Conservation (phyloP, 352 stramenopile genomes). For the Phytophthora sp. region DNA sequence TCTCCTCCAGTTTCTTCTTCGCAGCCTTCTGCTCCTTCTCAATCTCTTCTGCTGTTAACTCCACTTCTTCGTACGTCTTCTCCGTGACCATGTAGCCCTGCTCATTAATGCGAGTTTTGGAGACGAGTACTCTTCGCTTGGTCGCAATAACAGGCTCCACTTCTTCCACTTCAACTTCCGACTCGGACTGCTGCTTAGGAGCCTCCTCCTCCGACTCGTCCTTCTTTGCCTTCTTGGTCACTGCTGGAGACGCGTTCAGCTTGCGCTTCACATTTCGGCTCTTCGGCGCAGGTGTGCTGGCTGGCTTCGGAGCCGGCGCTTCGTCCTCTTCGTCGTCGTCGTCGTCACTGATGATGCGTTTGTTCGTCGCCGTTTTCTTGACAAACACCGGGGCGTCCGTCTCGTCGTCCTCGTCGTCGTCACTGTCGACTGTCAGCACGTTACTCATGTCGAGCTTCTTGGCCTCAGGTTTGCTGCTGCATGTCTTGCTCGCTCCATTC, state of each 20-base stretch:
- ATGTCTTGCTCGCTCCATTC: slow-evolving; percentile 19
- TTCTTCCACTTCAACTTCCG: slow-evolving; percentile 40
- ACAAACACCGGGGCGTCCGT: slow-evolving; percentile 74
- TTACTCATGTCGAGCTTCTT: slow-evolving; percentile 72
- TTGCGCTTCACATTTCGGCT: slow-evolving; percentile 55
- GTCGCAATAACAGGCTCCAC: slow-evolving; percentile 35
- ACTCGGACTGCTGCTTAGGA: slow-evolving; percentile 5
- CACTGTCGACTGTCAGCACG: slow-evolving; percentile 73
- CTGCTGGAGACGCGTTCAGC: slow-evolving; percentile 43
- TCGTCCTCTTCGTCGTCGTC: slow-evolving; percentile 61
- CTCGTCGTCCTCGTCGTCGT: slow-evolving; percentile 67
- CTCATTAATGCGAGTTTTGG: slow-evolving; percentile 81
- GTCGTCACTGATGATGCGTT: slow-evolving; percentile 76
- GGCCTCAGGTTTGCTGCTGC: slow-evolving; percentile 27
- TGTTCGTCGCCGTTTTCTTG: slow-evolving; percentile 48
- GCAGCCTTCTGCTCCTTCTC: slow-evolving; percentile 50
- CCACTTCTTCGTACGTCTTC: slow-evolving; percentile 73
- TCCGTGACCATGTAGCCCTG: slow-evolving; percentile 89
- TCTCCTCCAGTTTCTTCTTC: slow-evolving; percentile 47
- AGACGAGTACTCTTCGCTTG: slow-evolving; percentile 64
- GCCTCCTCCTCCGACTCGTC: slow-evolving; percentile 21
- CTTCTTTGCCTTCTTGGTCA: slow-evolving; percentile 23
- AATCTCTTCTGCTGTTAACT: slow-evolving; percentile 65
- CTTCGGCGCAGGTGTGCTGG: slow-evolving; percentile 23
- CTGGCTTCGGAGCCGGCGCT: slow-evolving; percentile 3